Base-by-base conservation (phyloP, 352 stramenopile species). In the Globisporangium viniferum region DNA sequence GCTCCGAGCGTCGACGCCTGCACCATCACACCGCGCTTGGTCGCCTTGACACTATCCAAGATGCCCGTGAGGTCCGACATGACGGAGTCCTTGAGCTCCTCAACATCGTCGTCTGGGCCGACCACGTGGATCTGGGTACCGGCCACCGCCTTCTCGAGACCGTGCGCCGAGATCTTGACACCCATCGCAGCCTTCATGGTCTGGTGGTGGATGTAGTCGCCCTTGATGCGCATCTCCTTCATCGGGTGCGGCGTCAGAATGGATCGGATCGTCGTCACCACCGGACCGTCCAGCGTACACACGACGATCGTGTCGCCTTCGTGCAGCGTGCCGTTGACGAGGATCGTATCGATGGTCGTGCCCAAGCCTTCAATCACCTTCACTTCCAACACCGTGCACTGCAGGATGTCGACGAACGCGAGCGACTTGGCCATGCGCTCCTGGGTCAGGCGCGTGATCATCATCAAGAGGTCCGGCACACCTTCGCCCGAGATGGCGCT, bases 291-390 rank as follows among this genome's bases (percentile, higher is more conserved):
- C 35, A 99, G 84, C 36, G 97, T 99, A 91, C 97, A 99, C 53
- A 99, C 97, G 9, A 99, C 97, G 69, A 99, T 99, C 18, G 88
- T 96, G 66, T 99, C 90, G 36, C 97, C 97, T 77, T 99, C 96
- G 63, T 91, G 84, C 31, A 99, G 77, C 60, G 85, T 91, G 48
- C 98, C 98, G 79, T 99, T 99, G 20, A 99, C 97, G 39, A 99
- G 81, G 69, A 99, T 94, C 15, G 98, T 97, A 91, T 99, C 98
- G 44, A 99, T 97, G 12, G 98, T 99, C 68, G 98, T 99, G 66
- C 98, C 98, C 8, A 99, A 84, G 64, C 98, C 98, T 78, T 99
- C 97, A 69, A 99, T 99, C 33, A 97, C 96, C 89, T 99, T 99
- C 49, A 99, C 98, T 84, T 99, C 98, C 24, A 99, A 80, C 54